phyloP scores from a whole-genome alignment of 2,329 filamentous ascomycete genomes.

The Emericellopsis atlantica region DNA sequence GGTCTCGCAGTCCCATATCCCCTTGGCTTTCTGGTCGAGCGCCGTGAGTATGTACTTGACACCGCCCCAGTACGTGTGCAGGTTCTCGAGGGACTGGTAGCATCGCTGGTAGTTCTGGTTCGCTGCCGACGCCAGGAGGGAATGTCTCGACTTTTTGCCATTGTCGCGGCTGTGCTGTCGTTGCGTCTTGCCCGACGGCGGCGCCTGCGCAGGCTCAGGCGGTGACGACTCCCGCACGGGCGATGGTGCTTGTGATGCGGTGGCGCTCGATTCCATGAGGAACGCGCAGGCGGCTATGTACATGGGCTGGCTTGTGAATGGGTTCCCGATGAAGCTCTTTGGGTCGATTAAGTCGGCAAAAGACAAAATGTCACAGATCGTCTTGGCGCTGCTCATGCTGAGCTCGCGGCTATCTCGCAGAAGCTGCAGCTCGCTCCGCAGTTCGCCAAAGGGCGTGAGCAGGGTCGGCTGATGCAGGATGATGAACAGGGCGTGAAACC shows the following conservation, averaged over 20 bases:
- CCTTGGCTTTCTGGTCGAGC: constrained; percentile 76
- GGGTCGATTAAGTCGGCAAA: constrained; percentile 79
- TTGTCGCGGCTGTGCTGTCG: constrained; percentile 2
- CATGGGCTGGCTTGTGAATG: constrained; percentile 81
- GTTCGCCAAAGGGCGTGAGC: constrained; percentile 58
- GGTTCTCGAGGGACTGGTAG: constrained; percentile 68
- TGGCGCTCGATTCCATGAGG: constrained; percentile 66
- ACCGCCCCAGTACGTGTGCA: constrained; percentile 79
- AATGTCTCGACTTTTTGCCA: constrained; percentile 47
- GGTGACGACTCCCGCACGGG: constrained; percentile 37
- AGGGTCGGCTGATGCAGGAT: constrained; percentile 75
- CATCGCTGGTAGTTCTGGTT: constrained; percentile 81
- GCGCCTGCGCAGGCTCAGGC: constrained; percentile 5
- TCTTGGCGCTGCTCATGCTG: constrained; percentile 83
- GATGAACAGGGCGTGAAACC: constrained; percentile 81
- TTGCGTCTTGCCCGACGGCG: neutral
- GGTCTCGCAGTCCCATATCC: constrained; percentile 65
- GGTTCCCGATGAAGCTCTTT: constrained; percentile 77
- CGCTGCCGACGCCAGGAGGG: constrained; percentile 65
- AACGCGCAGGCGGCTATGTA: constrained; percentile 88
- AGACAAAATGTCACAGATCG: constrained; percentile 76
- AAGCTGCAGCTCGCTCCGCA: constrained; percentile 52
- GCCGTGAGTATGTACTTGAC: constrained; percentile 79
- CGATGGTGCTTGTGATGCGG: constrained; percentile 47
- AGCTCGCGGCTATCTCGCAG: constrained; percentile 69